A percentile compares a stretch with the other conserved stretches of the same genome.
Evolutionary conservation across 2,329 filamentous ascomycete species (phyloP).

Genomic region (Sarocladiaceae sp.): DNA sequence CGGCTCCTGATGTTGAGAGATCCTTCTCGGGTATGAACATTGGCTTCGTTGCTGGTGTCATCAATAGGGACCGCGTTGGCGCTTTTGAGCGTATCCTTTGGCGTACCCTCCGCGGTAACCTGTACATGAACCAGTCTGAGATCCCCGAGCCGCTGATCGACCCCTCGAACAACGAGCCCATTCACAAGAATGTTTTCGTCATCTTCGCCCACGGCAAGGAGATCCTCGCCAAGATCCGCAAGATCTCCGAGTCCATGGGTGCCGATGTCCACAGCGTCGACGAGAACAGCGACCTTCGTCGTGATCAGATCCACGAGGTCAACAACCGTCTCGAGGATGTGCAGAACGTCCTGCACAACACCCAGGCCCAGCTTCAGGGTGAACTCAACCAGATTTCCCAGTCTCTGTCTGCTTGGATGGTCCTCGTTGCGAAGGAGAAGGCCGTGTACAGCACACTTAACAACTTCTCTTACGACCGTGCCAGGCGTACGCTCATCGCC

Average conservation of each 20-base stretch:
- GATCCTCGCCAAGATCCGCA: slow-evolving; percentile 96
- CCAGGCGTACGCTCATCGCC: slow-evolving; percentile 90
- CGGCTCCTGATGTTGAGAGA: slow-evolving; percentile 63
- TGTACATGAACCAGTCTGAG: slow-evolving; percentile 99
- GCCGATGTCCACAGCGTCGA: slow-evolving; percentile 96
- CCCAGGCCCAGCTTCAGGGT: slow-evolving; percentile 85
- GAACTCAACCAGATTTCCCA: slow-evolving; percentile 92
- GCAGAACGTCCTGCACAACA: slow-evolving; percentile 87
- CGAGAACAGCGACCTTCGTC: slow-evolving; percentile 90
- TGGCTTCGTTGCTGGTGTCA: slow-evolving; percentile 95
- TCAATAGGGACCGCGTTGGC: slow-evolving; percentile 83
- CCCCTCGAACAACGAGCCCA: slow-evolving; percentile 82
- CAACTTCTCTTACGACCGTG: slow-evolving; percentile 92
- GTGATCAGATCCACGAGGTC: slow-evolving; percentile 95
- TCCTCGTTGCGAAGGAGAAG: slow-evolving; percentile 97
- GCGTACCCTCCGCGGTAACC: slow-evolving; percentile 92
- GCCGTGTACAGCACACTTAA: slow-evolving; percentile 94
- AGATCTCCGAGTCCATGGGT: slow-evolving; percentile 95
- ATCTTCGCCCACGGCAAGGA: slow-evolving; percentile 99
- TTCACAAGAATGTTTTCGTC: slow-evolving; percentile 97
- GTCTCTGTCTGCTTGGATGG: slow-evolving; percentile 92
- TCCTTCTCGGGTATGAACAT: slow-evolving; percentile 98
- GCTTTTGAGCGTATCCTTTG: slow-evolving; percentile 97
- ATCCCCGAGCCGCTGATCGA: slow-evolving; percentile 91
- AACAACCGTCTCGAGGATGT: slow-evolving; percentile 90